Conservation (phyloP, 495 filamentous ascomycete genomes). For the Aspergillus cristatus region DNA sequence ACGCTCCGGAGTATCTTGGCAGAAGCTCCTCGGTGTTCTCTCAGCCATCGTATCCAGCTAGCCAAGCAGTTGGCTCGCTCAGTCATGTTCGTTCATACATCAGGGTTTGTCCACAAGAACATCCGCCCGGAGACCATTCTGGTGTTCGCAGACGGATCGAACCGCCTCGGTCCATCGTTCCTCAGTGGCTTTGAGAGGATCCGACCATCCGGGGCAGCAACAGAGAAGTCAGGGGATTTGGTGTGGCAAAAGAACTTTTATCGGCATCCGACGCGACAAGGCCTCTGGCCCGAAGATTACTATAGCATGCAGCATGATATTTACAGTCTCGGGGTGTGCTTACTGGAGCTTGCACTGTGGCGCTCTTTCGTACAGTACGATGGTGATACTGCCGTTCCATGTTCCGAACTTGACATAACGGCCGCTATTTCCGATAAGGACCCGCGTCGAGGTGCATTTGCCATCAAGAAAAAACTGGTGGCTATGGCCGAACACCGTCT, state of each 20-base stretch:
- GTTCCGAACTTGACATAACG: background rate
- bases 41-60: conserved; percentile 11
- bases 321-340: conserved; percentile 48
- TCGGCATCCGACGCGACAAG: conserved; percentile 29
- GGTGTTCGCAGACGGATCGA: conserved; percentile 1
- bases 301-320: conserved; percentile 52
- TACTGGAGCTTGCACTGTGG: conserved; percentile 53
- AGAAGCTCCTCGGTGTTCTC: background rate
- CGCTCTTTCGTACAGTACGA: conserved; percentile 26
- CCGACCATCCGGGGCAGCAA: conserved; percentile 3
- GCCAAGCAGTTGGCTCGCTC: conserved; percentile 21
- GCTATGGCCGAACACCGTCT: conserved; percentile 26
- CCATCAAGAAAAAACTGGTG: conserved; percentile 30
- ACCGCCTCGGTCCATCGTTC: conserved; percentile 9
- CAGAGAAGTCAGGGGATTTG: conserved; percentile 11
- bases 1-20: conserved; percentile 13
- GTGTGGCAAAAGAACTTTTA: conserved; percentile 25
- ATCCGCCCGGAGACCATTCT: conserved; percentile 27
- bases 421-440: background rate
- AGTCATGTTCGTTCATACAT: conserved; percentile 23
- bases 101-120: conserved; percentile 32
- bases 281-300: conserved; percentile 16
- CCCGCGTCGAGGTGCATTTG: background rate
- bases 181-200: conserved; percentile 26
- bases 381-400: background rate